phyloP scores from a whole-genome alignment of 441 rosid species.

The Raphanus hybrid region DNA sequence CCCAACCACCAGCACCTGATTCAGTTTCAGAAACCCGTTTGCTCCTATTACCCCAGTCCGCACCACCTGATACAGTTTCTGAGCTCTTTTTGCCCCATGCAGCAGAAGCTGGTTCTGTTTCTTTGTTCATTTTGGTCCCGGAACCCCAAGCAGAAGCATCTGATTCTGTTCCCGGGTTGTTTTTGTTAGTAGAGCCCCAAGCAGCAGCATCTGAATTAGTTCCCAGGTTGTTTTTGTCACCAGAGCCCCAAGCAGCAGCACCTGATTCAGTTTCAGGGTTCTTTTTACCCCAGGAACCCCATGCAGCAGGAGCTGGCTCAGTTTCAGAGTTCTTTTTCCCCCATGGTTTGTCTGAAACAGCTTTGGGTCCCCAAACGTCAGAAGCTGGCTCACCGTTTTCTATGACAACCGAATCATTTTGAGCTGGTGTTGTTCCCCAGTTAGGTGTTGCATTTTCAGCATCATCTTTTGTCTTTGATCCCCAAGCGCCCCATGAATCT shows the following conservation, averaged over 20 bases:
- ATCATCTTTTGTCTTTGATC: constrained; percentile 32
- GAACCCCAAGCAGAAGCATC: constrained; percentile 23
- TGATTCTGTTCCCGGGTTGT: constrained; percentile 32
- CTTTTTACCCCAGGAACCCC: constrained; percentile 15
- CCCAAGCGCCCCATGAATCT: constrained; percentile 47
- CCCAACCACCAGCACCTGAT: constrained; percentile 41
- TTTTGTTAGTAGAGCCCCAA: constrained; percentile 9
- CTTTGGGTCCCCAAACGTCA: constrained; percentile 29
- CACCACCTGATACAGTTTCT: neutral
- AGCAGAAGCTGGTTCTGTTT: constrained; percentile 37
- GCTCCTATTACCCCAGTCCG: constrained; percentile 2
- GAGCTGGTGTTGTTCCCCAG: constrained; percentile 39
- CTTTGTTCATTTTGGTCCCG: neutral
- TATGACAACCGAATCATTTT: constrained; percentile 13
- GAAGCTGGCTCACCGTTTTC: constrained; percentile 30
- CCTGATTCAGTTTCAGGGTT: constrained; percentile 31
- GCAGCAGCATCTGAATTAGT: neutral
- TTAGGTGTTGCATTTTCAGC: constrained; percentile 32
- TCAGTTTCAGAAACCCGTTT: constrained; percentile 17
- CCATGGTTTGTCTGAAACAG: constrained; percentile 31
- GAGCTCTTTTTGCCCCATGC: neutral
- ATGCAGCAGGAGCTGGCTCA: constrained; percentile 40
- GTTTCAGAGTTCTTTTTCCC: constrained; percentile 22
- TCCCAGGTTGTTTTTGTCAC: neutral
- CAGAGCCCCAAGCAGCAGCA: constrained; percentile 15